Base-by-base conservation (phyloP, 352 stramenopile species). In the Phytophthora podocarpi region DNA sequence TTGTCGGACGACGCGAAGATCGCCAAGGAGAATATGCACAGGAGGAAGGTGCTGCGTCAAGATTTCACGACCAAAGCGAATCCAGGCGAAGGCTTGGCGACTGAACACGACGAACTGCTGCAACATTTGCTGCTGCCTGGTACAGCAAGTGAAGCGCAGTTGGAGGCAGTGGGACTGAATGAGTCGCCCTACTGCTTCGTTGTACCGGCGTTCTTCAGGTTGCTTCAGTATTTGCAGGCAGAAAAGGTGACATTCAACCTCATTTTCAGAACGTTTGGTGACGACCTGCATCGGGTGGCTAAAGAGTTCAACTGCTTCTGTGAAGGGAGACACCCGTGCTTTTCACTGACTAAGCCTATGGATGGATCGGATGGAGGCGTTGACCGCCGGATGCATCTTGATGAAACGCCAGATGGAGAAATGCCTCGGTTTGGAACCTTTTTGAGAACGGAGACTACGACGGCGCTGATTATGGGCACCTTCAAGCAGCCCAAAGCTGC, bases 281-380 rank as follows among this genome's bases (percentile, higher is more conserved):
- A 93, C 50, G 85, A 93, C 32, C 53, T 93, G 11, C 65, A 74
- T 54, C 75, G 74, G 16, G 81, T 93, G 28, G 82, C 82, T 2
- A 61, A 86, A 36, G 85, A 93, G 52, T 91, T 93, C 59, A 93
- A 93, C 37, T 67, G 67, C 32, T 93, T 93, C 45, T 93, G 85
- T 48, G 72, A 87, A 48, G 77, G 80, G 11, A 43, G 63, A 1
- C 85, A 93, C 39, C 85, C 85, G 28, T 85, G 70, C 28, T 89
- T 89, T 48, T 64, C 63, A 5, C 56, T 82, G 4, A 26, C 35
- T 12, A 68, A 64, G 13, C 63, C 69, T 27, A 89, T 93, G 80
- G 76, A 93, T 43, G 84, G 84, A 45, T 80, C 66, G 11, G 47
- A 75, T 51, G 78, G 71, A 15, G 39, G 54, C 4, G 31, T 83